These are phyloP conservation scores for Coemansia sp. DNA, from an alignment of 192 early-diverging fungal genomes.

Conservation along the genomic window DNA sequence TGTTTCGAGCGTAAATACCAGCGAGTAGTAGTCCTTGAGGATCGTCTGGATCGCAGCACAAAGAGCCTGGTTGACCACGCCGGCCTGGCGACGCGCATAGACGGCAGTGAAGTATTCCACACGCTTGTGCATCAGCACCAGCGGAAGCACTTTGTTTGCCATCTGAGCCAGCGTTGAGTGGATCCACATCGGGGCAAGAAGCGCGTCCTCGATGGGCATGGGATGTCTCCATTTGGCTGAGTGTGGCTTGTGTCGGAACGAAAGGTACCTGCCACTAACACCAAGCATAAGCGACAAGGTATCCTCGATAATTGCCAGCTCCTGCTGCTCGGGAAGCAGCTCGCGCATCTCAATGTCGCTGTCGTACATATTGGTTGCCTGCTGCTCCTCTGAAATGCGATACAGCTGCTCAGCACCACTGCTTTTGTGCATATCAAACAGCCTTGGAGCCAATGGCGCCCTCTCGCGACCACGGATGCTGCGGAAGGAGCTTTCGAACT, in stretches of 20 bases:
- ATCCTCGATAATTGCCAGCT: conserved; percentile 86
- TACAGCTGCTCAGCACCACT: conserved; percentile 6
- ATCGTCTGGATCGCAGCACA: conserved; percentile 77
- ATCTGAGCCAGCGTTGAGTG: conserved; percentile 64
- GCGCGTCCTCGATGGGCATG: conserved; percentile 20
- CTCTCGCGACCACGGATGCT: conserved; percentile 43
- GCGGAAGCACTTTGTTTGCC: conserved; percentile 75
- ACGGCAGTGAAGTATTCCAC: conserved; percentile 77
- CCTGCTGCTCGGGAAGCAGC: conserved; percentile 65
- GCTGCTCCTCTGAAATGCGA: conserved; percentile 6
- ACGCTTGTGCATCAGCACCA: conserved; percentile 74
- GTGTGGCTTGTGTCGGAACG: conserved; percentile 42
- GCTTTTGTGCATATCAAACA: conserved; percentile 36
- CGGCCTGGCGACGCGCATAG: conserved; percentile 77
- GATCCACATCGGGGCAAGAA: conserved; percentile 63
- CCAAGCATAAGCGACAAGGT: conserved; percentile 87
- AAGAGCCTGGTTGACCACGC: conserved; percentile 88
- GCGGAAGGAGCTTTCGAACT: conserved; percentile 52
- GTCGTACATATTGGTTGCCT: conserved; percentile 26
- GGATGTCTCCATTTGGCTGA: conserved; percentile 52
- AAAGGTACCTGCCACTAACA: conserved; percentile 77
- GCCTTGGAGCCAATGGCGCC: conserved; percentile 35
- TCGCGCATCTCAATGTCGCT: conserved; percentile 32
- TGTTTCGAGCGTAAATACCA: conserved; percentile 90
- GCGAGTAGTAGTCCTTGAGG: conserved; percentile 79